A percentile compares a stretch with the other conserved stretches of the same genome.
phyloP scores from a whole-genome alignment of 1,139 yeast species.

The Candida tropicalis region DNA sequence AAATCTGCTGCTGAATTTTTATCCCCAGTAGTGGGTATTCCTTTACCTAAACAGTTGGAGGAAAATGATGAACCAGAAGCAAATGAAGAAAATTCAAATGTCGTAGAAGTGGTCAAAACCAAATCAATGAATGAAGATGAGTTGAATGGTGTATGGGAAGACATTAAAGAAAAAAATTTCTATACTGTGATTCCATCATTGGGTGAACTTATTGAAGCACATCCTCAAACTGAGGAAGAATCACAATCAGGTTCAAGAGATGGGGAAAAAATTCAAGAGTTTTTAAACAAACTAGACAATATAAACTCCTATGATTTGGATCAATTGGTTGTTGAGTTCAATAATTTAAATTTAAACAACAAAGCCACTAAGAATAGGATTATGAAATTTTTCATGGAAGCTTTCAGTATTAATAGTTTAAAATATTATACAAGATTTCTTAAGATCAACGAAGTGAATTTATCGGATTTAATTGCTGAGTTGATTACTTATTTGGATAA shows the following conservation, averaged over 20 bases:
- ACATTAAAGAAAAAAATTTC: slow-evolving; percentile 61
- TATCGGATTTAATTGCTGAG: slow-evolving; percentile 58
- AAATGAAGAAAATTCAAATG: slow-evolving; percentile 22
- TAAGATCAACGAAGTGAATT: slow-evolving; percentile 53
- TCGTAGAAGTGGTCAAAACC: slow-evolving; percentile 28
- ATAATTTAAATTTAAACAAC: slow-evolving; percentile 56
- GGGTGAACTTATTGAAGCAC: slow-evolving; percentile 33
- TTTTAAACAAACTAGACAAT: slow-evolving; percentile 49
- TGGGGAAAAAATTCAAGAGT: slow-evolving; percentile 49
- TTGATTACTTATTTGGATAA: slow-evolving; percentile 58
- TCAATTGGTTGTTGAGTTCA: slow-evolving; percentile 56
- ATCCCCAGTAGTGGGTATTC: slow-evolving; percentile 40
- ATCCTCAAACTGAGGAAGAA: slow-evolving; percentile 11
- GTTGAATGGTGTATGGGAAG: slow-evolving; percentile 59
- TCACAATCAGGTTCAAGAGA: slow-evolving; percentile 19
- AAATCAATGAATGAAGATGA: slow-evolving; percentile 31
- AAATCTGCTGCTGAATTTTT: slow-evolving; percentile 46
- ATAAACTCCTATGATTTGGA: slow-evolving; percentile 57
- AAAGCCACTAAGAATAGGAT: slow-evolving; percentile 74
- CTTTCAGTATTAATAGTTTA: slow-evolving; percentile 47
- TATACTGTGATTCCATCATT: slow-evolving; percentile 46
- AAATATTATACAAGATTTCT: slow-evolving; percentile 67
- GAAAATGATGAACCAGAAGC: slow-evolving; percentile 15
- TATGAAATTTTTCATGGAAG: slow-evolving; percentile 54
- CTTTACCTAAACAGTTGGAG: slow-evolving; percentile 31